Base-by-base conservation (phyloP, 108 stramenopile genomes). In the Cylindrotheca fusiformis region DNA sequence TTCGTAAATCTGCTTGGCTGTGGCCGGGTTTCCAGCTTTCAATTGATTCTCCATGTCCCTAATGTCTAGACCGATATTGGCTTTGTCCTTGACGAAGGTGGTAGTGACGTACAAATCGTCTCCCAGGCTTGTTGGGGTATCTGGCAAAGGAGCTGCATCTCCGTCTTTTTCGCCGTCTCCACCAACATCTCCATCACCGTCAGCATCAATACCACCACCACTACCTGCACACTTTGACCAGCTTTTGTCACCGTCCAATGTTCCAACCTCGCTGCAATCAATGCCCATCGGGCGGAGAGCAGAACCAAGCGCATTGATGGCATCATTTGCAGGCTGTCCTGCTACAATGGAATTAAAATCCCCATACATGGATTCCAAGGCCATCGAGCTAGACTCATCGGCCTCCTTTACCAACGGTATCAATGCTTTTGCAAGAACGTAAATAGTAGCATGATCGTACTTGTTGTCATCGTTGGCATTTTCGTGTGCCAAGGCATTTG, bases 61-160 rank as follows among this genome's bases (percentile, higher is more conserved):
- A 14, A 90, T 60, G 62, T 93, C 92, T 0, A 72, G 47, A 0
- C 84, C 84, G 55, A 93, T 90, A 18, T 82, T 71, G 12, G 88
- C 82, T 58, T 62, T 55, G 52, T 93, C 88, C 27, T 84, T 55
- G 3, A 90, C 87, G 60, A 84, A 90, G 48, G 87, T 88, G 19
- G 79, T 79, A 0, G 88, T 80, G 19, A 77, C 69, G 71, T 88
- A 93, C n/a, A 90, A 58, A 54, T 83, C 86, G 57, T 81, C 60
- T 48, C 63, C 86, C 47, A 74, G 78, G 66, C 58, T 74, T 52
- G 72, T 85, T 33, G 78, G 65, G 10, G 79, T 81, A 30, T 77
- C 77, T n/a, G 59, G 48, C 18, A n/a, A 29, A 22, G 80, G 76
- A 23, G 48, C 45, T 23, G 60, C 48, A 2, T 50, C 74, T 20